Conservation (phyloP, 768 basidiomycete genomes). For the Neoboletus magnificus region DNA sequence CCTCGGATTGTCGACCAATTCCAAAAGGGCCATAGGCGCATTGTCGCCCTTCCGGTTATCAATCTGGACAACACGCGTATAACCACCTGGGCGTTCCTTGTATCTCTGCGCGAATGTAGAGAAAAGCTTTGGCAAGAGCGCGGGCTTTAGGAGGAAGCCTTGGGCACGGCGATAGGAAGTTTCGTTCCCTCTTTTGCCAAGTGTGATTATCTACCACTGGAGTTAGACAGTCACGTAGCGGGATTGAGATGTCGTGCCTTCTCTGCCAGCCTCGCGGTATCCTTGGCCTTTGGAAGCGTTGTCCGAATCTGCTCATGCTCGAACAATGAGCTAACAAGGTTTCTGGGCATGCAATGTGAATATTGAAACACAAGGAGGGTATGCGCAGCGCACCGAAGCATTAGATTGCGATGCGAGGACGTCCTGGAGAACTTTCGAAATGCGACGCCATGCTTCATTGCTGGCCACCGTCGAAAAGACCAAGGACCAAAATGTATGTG, state of each 20-base stretch:
- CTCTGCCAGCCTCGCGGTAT: slow-evolving; percentile 87
- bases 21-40: slow-evolving; percentile 87
- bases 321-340: slow-evolving; percentile 90
- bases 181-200: slow-evolving; percentile 82
- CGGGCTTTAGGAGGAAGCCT: slow-evolving; percentile 73
- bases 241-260: slow-evolving; percentile 50
- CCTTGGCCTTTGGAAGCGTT: slow-evolving; percentile 92
- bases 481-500: neutral
- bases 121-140: slow-evolving; percentile 80
- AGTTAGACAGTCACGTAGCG: slow-evolving; percentile 1
- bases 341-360: slow-evolving; percentile 45
- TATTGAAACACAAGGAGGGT: neutral
- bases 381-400: slow-evolving; percentile 67
- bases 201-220: slow-evolving; percentile 70
- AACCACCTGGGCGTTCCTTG: slow-evolving; percentile 80
- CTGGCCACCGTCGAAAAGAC: neutral
- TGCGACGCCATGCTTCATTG: slow-evolving; percentile 93
- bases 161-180: slow-evolving; percentile 69
- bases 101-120: slow-evolving; percentile 78
- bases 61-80: slow-evolving; percentile 90
- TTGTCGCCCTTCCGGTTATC: slow-evolving; percentile 92
- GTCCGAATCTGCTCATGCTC: slow-evolving; percentile 96
- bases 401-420: slow-evolving; percentile 87
- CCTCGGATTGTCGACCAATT: slow-evolving; percentile 90
- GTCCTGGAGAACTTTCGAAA: slow-evolving; percentile 91